Evolutionary conservation across 768 basidiomycete species (phyloP).

Genomic region (Trametes punicea): DNA sequence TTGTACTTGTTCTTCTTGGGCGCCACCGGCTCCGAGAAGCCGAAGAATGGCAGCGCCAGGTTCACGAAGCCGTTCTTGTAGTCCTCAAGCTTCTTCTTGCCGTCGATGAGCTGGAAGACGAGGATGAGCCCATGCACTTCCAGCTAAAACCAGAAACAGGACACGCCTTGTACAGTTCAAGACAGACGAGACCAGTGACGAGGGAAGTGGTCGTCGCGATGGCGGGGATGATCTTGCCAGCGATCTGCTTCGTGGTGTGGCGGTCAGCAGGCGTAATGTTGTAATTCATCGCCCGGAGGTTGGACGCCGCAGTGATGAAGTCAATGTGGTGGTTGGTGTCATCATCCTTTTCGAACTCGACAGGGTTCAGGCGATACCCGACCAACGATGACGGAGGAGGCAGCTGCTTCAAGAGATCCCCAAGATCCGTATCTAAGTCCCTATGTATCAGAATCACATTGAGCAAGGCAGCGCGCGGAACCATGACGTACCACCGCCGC

Average conservation of each 20-base stretch:
- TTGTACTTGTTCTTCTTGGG: conserved; percentile 89
- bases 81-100: conserved; percentile 87
- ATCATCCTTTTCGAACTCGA: conserved; percentile 99
- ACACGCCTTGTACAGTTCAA: conserved; percentile 93
- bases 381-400: conserved; percentile 89
- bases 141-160: too few species aligned
- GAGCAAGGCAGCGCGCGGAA: not conserved
- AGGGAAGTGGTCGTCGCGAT: conserved; percentile 98
- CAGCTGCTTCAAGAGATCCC: conserved; percentile 60
- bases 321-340: conserved; percentile 98
- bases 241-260: conserved; percentile 95
- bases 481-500: conserved; percentile 30
- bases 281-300: conserved; percentile 95
- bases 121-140: not conserved
- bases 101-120: conserved; percentile 79
- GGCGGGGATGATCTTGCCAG: conserved; percentile 98
- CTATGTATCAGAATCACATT: not conserved
- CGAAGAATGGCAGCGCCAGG: conserved; percentile 96
- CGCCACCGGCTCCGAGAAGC: conserved; percentile 95
- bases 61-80: conserved; percentile 99
- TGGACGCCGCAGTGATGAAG: conserved; percentile 97
- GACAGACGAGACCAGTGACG: conserved; percentile 91
- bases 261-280: conserved; percentile 81
- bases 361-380: conserved; percentile 93
- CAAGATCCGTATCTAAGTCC: conserved; percentile 36